Evolutionary conservation across 352 stramenopile genomes (phyloP).

Genomic region (Aphanomyces cochlioides): DNA sequence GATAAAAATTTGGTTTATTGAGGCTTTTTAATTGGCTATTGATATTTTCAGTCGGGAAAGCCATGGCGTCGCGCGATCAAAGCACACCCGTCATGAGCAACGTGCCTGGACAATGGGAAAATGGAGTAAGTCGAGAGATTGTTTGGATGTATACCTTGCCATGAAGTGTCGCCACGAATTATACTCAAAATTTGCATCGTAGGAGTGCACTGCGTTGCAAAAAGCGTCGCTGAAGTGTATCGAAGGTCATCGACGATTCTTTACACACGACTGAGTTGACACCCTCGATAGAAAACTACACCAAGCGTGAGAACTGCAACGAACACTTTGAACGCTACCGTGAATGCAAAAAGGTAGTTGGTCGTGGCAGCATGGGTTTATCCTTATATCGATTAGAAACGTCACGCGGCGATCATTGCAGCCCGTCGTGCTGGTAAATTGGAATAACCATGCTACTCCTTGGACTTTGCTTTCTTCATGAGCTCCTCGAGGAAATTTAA

Average conservation of each 20-base stretch:
- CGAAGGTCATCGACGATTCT: conserved; percentile 6
- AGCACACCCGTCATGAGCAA: conserved; percentile 5
- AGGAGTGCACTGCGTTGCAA: conserved; percentile 27
- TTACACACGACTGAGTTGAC: no score
- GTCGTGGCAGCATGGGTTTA: not conserved
- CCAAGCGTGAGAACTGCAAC: conserved; percentile 19
- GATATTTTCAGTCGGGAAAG: not conserved
- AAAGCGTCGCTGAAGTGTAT: conserved; percentile 28
- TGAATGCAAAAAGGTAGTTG: conserved; percentile 29
- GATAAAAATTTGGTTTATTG: not conserved
- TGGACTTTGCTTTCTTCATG: conserved; percentile 36
- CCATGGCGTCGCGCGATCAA: not conserved
- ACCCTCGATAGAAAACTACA: conserved; percentile 22
- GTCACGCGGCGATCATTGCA: conserved; percentile 24
- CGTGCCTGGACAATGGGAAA: conserved; percentile 27
- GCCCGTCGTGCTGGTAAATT: conserved; percentile 25
- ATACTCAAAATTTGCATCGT: not conserved
- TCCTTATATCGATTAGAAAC: conserved; percentile 2
- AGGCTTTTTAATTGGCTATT: no score
- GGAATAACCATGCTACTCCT: conserved; percentile 31
- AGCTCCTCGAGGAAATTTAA: conserved; percentile 42
- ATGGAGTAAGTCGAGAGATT: conserved; percentile 12
- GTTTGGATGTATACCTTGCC: no score
- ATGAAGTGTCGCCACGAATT: no score
- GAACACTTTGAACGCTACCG: conserved; percentile 30